Percentiles rank a stretch among this genome's conserved stretches.
phyloP scores from a whole-genome alignment of 2,329 filamentous ascomycete genomes.

The Stenocarpella maydis region DNA sequence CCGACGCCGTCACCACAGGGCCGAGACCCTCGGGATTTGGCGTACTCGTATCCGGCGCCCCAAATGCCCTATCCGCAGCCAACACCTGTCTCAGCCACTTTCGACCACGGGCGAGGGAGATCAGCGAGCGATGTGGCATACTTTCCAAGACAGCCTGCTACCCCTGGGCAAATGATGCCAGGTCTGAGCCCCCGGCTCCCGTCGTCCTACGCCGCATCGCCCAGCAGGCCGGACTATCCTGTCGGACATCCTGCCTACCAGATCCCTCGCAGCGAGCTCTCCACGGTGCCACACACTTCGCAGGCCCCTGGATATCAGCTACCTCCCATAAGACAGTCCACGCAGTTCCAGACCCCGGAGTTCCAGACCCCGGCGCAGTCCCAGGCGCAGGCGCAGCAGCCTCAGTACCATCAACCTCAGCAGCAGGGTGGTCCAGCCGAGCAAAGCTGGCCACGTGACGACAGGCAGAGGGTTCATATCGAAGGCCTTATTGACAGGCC shows the following conservation, averaged over 20 bases:
- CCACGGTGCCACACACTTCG: slow-evolving; percentile 44
- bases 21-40: slow-evolving; percentile 52
- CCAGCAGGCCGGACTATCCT: slow-evolving; percentile 54
- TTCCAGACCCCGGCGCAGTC: slow-evolving; percentile 38
- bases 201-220: slow-evolving; percentile 56
- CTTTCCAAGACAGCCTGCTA: slow-evolving; percentile 40
- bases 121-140: slow-evolving; percentile 44
- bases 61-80: slow-evolving; percentile 51
- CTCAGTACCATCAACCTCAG: slow-evolving; percentile 51
- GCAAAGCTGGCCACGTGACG: slow-evolving; percentile 52
- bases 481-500: slow-evolving; percentile 68
- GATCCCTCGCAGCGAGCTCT: slow-evolving; percentile 61
- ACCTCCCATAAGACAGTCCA: slow-evolving; percentile 56
- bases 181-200: slow-evolving; percentile 53
- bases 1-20: slow-evolving; percentile 55
- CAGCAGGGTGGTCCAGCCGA: slow-evolving; percentile 29
- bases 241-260: slow-evolving; percentile 58
- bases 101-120: slow-evolving; percentile 55
- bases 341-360: slow-evolving; percentile 43
- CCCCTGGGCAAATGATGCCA: slow-evolving; percentile 45
- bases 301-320: slow-evolving; percentile 53
- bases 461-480: slow-evolving; percentile 66
- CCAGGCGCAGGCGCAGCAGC: slow-evolving; percentile 38
- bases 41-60: slow-evolving; percentile 52
- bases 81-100: slow-evolving; percentile 56